Evolutionary conservation across 2,329 filamentous ascomycete genomes (phyloP), one percentile per base, ranked within the genome.

Genomic region (Dactylonectria estremocensis): DNA sequence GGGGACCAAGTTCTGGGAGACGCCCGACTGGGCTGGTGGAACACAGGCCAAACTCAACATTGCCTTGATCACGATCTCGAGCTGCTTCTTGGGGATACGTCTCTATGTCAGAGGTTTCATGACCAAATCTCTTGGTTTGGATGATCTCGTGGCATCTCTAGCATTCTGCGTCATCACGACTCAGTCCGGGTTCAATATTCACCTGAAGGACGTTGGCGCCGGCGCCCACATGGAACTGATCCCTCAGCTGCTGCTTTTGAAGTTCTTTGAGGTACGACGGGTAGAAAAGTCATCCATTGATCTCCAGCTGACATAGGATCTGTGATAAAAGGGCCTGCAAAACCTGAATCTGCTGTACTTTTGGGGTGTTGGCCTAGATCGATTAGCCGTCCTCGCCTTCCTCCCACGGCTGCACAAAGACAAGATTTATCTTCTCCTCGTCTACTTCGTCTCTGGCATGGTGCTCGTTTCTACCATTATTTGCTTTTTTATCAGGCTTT

Each of bases 351-450:
- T 61, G 22, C 16, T 61, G 35, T 61, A 61, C 33, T 61, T 61
- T 53, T 61, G 58, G 58, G 58, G 58, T 33, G 58, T 61, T 35
- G 58, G 58, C 8, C 58, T 61, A 45, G 58, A 61, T 61, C 58
- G 58, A 61, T 48, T 61, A 16, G 58, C 58, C 35, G 20, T 61
- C 48, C 58, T 61, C 58, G 58, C 58, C 35, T 61, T 61, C 48
- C 35, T 61, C 35, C 58, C 58, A n/a, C 48, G 58, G 22, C 35
- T 61, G 58, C 48, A 53, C 35, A 61, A 61, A 53, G 58, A 61
- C 58, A 61, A 61, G 22, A 46, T 33, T 11, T 61, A 33, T 33
- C 58, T 61, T 31, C 48, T 61, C 48, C 58, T 61, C 14, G 22
- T 61, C 16, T 53, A 61, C 35, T 3, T 53, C 22, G 20, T 53